phyloP scores from a whole-genome alignment of 257 asterid species.

The Rehmannia glutinosa region DNA sequence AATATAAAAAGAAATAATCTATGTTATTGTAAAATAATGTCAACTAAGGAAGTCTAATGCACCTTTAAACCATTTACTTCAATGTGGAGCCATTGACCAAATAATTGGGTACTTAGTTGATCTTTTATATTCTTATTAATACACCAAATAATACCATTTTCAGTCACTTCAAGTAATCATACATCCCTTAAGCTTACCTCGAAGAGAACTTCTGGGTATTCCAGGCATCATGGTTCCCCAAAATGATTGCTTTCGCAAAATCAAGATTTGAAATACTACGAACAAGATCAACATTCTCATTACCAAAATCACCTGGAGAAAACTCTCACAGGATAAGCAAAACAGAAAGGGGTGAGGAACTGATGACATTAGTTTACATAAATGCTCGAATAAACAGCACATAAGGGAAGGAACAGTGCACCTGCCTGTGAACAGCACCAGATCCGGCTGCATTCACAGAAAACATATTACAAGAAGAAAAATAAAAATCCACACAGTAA shows the following conservation, averaged over 20 bases:
- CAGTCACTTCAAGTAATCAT: not conserved
- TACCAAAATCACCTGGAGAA: constrained; percentile 92
- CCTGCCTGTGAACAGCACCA: constrained; percentile 96
- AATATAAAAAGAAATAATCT: not conserved
- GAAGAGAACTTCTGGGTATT: constrained; percentile 61
- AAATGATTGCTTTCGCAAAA: constrained; percentile 68
- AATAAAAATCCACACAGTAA: not conserved
- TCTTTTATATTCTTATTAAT: not conserved
- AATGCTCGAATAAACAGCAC: constrained; percentile 14
- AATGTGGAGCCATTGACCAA: constrained; percentile 8
- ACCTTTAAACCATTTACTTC: too few species aligned
- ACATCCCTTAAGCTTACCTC: constrained; percentile 30
- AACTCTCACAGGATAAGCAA: constrained; percentile 22
- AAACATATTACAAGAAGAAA: constrained; percentile 25
- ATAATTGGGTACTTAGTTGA: not conserved
- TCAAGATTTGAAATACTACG: constrained; percentile 63
- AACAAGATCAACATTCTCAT: constrained; percentile 84
- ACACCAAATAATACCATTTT: not conserved
- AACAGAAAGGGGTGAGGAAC: constrained; percentile 15
- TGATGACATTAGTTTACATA: constrained; percentile 6
- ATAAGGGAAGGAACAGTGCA: constrained; percentile 23
- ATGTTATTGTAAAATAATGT: not conserved
- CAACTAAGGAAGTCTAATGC: too few species aligned
- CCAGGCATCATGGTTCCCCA: constrained; percentile 99
- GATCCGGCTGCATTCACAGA: constrained; percentile 81